Base-by-base conservation (phyloP, 2,329 filamentous ascomycete genomes). In the Sarocladium oryzae region DNA sequence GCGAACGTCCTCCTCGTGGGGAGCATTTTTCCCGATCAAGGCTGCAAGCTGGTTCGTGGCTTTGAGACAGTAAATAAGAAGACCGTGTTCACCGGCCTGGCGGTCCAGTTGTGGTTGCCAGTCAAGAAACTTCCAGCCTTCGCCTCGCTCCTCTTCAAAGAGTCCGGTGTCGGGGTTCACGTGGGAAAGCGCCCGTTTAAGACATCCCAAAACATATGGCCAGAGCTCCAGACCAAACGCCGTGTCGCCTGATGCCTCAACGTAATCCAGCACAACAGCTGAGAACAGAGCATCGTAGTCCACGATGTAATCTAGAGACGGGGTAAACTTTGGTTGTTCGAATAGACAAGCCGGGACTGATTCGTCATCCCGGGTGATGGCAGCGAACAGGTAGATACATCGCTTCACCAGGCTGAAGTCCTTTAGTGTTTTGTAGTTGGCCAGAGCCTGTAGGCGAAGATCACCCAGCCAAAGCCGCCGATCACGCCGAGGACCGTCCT, bases 381-480 rank as follows among this genome's bases (percentile, higher is more conserved):
- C 64, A 6, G 66, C 64, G 37, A 68, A 68, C 41, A 66, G 55
- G 51, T 64, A 67, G 35, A 68, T 56, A 54, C 64, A 67, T n/a
- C 65, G 53, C 53, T 67, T 67, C 21, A 65, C 63, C 13, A 68
- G 61, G 37, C 53, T 45, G 48, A 60, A 65, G 52, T 69, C 59
- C 40, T 62, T 60, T 45, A 69, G 63, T 1, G 66, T 68, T 48
- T 58, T 61, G 52, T 69, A 69, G 52, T 68, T 68, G 5, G 65
- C 61, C 15, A 68, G 54, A 1, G 66, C 66, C 49, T 69, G 66
- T 11, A 69, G 60, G 13, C 66, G 59, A 4, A 69, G 52, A 43
- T 69, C 66, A 0, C 66, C 66, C n/a, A 63, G 57, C 66, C 66
- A 69, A 9, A 69, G 53, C 15, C 66, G 56, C n/a, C 65, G 55